These are phyloP conservation scores for Schizophyllum amplum DNA, from an alignment of 1,284 basidiomycete genomes.

Conservation along the genomic window DNA sequence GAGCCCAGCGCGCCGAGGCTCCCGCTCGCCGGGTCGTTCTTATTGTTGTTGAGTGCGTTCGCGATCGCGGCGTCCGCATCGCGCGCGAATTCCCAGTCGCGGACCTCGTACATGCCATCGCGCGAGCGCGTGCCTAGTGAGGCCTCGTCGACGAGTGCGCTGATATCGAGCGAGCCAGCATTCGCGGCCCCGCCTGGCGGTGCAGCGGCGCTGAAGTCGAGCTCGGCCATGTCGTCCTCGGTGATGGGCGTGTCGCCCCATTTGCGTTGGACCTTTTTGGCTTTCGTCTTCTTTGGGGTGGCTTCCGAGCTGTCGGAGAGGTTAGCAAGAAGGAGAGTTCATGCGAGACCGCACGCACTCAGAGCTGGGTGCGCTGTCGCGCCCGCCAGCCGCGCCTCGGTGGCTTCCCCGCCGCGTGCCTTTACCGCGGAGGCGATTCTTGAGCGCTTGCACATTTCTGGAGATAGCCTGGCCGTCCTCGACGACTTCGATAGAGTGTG, in stretches of 20 bases:
- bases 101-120: constrained; percentile 89
- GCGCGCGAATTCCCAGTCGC: constrained; percentile 77
- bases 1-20: constrained; percentile 62
- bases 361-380: constrained; percentile 54
- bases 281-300: constrained; percentile 43
- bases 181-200: constrained; percentile 23
- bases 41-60: constrained; percentile 38
- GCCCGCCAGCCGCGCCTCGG: constrained; percentile 45
- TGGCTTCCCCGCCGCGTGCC: constrained; percentile 47
- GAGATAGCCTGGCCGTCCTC: constrained; percentile 83
- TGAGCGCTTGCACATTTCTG: constrained; percentile 86
- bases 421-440: constrained; percentile 68
- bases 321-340: constrained; percentile 7
- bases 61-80: constrained; percentile 52
- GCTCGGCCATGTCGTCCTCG: constrained; percentile 80
- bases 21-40: constrained; percentile 26
- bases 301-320: constrained; percentile 47
- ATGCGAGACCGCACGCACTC: constrained; percentile 38
- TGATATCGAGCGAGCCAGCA: constrained; percentile 41
- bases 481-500: constrained; percentile 3
- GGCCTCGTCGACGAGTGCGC: constrained; percentile 65
- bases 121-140: constrained; percentile 75
- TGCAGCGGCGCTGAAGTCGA: constrained; percentile 76
- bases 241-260: constrained; percentile 82
- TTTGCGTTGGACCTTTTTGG: constrained; percentile 75